Percentiles rank a stretch among this genome's conserved stretches.
Conservation (phyloP, 2,329 filamentous ascomycete species). For the Diaporthe vaccinii region DNA sequence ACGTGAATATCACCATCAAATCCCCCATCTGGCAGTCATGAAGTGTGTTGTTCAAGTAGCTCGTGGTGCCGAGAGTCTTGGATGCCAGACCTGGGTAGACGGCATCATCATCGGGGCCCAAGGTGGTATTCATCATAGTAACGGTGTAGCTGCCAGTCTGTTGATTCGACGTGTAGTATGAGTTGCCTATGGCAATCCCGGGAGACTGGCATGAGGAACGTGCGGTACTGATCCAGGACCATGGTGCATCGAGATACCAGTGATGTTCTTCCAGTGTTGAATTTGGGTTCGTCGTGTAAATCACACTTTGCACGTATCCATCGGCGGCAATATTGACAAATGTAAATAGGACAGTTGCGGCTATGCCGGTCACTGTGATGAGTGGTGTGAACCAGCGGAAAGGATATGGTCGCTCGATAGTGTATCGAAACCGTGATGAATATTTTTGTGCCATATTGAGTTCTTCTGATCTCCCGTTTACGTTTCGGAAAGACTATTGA, state of each 20-base stretch:
- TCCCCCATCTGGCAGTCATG: slow-evolving; percentile 24
- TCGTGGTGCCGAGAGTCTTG: slow-evolving; percentile 34
- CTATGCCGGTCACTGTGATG: not conserved
- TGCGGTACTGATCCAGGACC: slow-evolving; percentile 40
- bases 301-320: slow-evolving; percentile 29
- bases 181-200: slow-evolving; percentile 33
- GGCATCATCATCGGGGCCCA: slow-evolving; percentile 5
- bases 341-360: slow-evolving; percentile 22
- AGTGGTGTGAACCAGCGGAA: slow-evolving; percentile 40
- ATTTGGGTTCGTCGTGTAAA: slow-evolving; percentile 35
- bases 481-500: not conserved
- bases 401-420: slow-evolving; percentile 38
- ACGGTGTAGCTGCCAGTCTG: slow-evolving; percentile 35
- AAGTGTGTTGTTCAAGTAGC: slow-evolving; percentile 38
- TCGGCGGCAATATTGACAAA: slow-evolving; percentile 37
- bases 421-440: slow-evolving; percentile 31
- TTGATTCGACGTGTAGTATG: slow-evolving; percentile 38
- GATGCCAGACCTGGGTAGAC: slow-evolving; percentile 16
- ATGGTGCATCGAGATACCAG: slow-evolving; percentile 37
- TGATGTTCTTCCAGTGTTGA: slow-evolving; percentile 32
- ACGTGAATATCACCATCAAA: slow-evolving; percentile 35
- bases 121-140: slow-evolving; percentile 33
- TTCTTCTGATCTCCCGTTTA: not conserved
- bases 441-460: slow-evolving; percentile 14
- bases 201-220: slow-evolving; percentile 37